Conservation (phyloP, 345 rosid genomes). For the Linum usitatissimum region DNA sequence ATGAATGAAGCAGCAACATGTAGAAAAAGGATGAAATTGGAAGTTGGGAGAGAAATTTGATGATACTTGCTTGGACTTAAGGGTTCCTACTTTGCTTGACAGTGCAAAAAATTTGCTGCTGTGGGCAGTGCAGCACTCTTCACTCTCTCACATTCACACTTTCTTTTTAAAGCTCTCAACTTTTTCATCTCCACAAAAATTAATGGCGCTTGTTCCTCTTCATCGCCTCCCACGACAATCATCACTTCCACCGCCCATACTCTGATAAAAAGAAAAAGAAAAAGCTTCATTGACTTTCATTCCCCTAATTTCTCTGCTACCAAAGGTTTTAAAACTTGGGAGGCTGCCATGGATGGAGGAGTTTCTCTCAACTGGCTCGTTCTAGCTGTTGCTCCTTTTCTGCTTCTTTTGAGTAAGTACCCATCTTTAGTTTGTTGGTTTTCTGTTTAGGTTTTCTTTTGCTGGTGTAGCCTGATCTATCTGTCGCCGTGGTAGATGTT, state of each 20-base stretch:
- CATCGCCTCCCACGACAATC: constrained; percentile 3
- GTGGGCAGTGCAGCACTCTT: constrained; percentile 13
- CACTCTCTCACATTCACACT: constrained; percentile 8
- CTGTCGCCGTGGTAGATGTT: constrained; percentile 8
- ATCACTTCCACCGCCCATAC: neutral
- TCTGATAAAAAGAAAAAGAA: neutral
- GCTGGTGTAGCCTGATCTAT: constrained; percentile 25
- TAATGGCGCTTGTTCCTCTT: neutral
- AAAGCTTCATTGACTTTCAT: neutral
- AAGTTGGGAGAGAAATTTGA: neutral
- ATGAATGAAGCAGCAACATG: too few relatives aligned
- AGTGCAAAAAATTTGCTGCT: too few relatives aligned
- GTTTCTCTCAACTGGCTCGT: constrained; percentile 18
- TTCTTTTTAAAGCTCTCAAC: neutral
- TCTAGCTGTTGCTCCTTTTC: constrained; percentile 18
- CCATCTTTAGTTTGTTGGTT: constrained; percentile 10
- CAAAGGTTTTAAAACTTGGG: neutral
- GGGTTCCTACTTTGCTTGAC: too few relatives aligned
- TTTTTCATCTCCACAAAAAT: neutral
- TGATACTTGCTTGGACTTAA: neutral
- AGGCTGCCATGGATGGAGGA: constrained; percentile 29
- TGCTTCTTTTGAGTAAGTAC: constrained; percentile 33
- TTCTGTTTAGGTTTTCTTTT: constrained; percentile 14
- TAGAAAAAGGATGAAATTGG: neutral
- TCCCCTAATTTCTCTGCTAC: neutral